phyloP scores from a whole-genome alignment of 495 filamentous ascomycete genomes.

The Annulohypoxylon moriforme region DNA sequence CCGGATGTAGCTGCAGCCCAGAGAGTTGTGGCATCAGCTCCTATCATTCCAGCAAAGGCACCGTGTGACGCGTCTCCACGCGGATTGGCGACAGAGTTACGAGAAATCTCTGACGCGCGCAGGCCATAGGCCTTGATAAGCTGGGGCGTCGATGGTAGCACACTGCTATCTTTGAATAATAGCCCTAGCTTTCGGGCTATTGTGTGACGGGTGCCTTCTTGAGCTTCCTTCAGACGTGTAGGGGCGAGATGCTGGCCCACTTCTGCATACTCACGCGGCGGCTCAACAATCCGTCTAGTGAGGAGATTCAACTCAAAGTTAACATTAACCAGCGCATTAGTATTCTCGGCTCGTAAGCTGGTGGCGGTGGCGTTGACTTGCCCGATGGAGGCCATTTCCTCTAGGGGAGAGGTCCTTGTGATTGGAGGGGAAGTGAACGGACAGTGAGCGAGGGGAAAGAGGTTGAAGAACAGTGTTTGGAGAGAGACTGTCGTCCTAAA shows the following conservation, averaged over 20 bases:
- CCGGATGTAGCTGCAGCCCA: conserved; percentile 57
- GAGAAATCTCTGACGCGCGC: conserved; percentile 53
- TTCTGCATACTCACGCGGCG: neutral
- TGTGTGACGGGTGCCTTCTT: conserved; percentile 29
- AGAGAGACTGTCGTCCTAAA: no score
- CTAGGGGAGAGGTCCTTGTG: neutral
- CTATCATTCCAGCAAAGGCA: conserved; percentile 13
- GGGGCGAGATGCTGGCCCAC: neutral
- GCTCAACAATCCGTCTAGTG: neutral
- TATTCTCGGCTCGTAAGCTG: neutral
- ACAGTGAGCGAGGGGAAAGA: no score
- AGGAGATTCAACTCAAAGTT: neutral
- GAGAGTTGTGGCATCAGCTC: conserved; percentile 50
- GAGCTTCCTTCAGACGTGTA: neutral
- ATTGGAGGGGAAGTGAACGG: no score
- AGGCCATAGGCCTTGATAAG: conserved; percentile 53
- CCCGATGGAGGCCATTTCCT: neutral
- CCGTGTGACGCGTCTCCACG: neutral
- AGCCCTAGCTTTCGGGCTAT: conserved; percentile 49
- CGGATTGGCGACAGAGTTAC: neutral
- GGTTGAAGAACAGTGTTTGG: no score
- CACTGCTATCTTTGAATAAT: conserved; percentile 42
- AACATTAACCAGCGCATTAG: neutral
- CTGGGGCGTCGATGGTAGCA: conserved; percentile 47
- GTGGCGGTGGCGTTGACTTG: neutral